These are phyloP conservation scores for Rachicladosporium sp. DNA, from an alignment of 2,329 filamentous ascomycete species.

Conservation along the genomic window DNA sequence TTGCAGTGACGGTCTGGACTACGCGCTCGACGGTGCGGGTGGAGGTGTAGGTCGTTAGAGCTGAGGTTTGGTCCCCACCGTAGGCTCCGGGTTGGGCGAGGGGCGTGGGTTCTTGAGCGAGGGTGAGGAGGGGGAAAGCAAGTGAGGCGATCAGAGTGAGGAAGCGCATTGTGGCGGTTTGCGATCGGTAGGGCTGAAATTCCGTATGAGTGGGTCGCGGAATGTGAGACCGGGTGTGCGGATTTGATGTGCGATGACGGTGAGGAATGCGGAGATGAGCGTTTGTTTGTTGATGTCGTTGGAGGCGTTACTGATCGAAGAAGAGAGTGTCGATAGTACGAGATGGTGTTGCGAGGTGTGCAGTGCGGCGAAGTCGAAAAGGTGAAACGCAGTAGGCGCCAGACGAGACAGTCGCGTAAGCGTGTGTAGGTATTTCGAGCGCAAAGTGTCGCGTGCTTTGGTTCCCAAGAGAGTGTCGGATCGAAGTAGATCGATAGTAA, in stretches of 20 bases:
- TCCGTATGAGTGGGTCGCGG: constrained; percentile 1
- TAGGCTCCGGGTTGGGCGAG: constrained; percentile 2
- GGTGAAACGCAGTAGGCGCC: constrained; percentile 3
- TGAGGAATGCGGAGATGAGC: constrained; percentile 3
- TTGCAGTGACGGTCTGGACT: constrained; percentile 16
- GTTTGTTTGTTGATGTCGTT: constrained; percentile 6
- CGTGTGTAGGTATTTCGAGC: too few relatives aligned
- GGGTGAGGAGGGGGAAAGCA: constrained; percentile 9
- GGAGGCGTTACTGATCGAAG: background rate
- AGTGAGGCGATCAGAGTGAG: constrained; percentile 10
- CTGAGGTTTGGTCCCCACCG: constrained; percentile 7
- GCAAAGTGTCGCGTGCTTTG: too few relatives aligned
- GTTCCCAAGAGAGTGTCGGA: too few relatives aligned
- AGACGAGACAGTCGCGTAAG: too few relatives aligned
- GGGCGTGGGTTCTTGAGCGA: constrained; percentile 4
- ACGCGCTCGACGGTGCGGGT: constrained; percentile 18
- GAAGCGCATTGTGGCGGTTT: constrained; percentile 14
- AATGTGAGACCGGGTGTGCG: background rate
- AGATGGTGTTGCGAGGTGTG: background rate
- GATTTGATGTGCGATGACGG: constrained; percentile 3
- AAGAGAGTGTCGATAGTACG: too few relatives aligned
- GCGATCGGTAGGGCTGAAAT: constrained; percentile 1
- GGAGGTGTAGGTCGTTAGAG: constrained; percentile 14
- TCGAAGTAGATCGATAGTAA: too few relatives aligned
- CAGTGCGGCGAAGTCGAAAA: constrained; percentile 1